Conservation (phyloP, 2,329 filamentous ascomycete genomes). For the Diaporthe citriasiana region DNA sequence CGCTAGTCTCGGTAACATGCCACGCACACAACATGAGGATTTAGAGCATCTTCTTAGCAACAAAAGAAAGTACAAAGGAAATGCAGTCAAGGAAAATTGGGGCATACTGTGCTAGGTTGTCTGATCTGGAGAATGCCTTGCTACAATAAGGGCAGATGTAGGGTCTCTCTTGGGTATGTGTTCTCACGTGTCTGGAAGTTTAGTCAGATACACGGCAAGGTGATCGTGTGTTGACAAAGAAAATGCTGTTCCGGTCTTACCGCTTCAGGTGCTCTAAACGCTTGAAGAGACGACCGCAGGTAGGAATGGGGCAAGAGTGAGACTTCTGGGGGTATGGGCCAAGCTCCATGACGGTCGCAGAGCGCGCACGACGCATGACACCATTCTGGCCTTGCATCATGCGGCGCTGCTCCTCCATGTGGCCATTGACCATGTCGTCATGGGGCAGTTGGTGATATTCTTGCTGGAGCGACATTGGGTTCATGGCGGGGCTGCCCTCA, state of each 20-base stretch:
- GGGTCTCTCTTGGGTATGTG: slow-evolving; percentile 98
- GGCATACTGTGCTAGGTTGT: slow-evolving; percentile 97
- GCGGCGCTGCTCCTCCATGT: slow-evolving; percentile 74
- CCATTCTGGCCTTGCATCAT: slow-evolving; percentile 79
- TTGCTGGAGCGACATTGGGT: slow-evolving; percentile 78
- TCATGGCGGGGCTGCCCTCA: slow-evolving; percentile 84
- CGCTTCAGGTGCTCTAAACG: slow-evolving; percentile 98
- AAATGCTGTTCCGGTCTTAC: slow-evolving; percentile 73
- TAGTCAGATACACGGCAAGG: slow-evolving; percentile 62
- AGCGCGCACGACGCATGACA: slow-evolving; percentile 89
- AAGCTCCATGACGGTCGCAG: slow-evolving; percentile 96
- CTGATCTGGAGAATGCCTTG: slow-evolving; percentile 98
- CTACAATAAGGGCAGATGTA: slow-evolving; percentile 98
- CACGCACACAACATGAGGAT: slow-evolving; percentile 59
- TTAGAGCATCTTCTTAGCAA: slow-evolving; percentile 53
- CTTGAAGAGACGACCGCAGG: slow-evolving; percentile 98
- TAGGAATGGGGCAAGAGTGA: slow-evolving; percentile 98
- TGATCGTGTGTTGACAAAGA: slow-evolving; percentile 54
- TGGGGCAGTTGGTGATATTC: slow-evolving; percentile 75
- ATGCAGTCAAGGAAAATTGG: slow-evolving; percentile 54
- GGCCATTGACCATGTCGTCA: slow-evolving; percentile 73
- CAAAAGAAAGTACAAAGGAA: slow-evolving; percentile 50
- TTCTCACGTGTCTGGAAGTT: slow-evolving; percentile 90
- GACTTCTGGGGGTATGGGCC: slow-evolving; percentile 98
- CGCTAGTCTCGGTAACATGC: slow-evolving; percentile 52